A percentile compares a stretch with the other conserved stretches of the same genome.
Evolutionary conservation across 352 stramenopile species (phyloP).

Genomic region (Pythium folliculosum): DNA sequence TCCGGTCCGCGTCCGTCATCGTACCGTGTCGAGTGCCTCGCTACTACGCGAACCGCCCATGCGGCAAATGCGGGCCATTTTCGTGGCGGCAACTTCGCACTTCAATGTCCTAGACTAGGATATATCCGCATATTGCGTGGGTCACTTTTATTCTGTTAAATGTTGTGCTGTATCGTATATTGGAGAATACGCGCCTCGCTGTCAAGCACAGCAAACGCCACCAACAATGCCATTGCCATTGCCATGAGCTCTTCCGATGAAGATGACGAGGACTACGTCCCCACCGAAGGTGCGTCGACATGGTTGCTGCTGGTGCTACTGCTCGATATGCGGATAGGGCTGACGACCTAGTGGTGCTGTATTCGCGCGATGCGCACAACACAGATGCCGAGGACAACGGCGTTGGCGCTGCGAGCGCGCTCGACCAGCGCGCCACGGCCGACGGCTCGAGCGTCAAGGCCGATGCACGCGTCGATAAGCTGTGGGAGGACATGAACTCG

Average conservation of each 20-base stretch:
- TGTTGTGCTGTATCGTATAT: neutral
- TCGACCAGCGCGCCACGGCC: neutral
- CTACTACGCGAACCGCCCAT: too few relatives aligned
- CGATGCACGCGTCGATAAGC: conserved; percentile 39
- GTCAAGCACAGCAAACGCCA: neutral
- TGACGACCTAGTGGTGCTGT: neutral
- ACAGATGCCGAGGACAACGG: conserved; percentile 13
- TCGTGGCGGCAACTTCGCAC: conserved; percentile 6
- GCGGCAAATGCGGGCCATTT: neutral
- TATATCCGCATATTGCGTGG: neutral
- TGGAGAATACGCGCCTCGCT: neutral
- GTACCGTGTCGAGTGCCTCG: too few relatives aligned
- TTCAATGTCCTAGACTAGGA: conserved; percentile 28
- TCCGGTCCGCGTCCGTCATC: neutral
- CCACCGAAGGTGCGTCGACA: conserved; percentile 46
- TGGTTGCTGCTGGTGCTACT: too few relatives aligned
- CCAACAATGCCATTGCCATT: neutral
- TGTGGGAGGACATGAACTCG: conserved; percentile 73
- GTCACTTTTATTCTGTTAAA: neutral
- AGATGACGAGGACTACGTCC: conserved; percentile 72
- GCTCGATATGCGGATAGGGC: too few relatives aligned
- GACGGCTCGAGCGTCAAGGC: conserved; percentile 29
- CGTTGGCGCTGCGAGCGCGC: neutral
- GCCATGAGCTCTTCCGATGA: conserved; percentile 68
- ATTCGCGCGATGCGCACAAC: neutral